Evolutionary conservation across 2,329 filamentous ascomycete species (phyloP).

Genomic region (Leptodontidium sp.): DNA sequence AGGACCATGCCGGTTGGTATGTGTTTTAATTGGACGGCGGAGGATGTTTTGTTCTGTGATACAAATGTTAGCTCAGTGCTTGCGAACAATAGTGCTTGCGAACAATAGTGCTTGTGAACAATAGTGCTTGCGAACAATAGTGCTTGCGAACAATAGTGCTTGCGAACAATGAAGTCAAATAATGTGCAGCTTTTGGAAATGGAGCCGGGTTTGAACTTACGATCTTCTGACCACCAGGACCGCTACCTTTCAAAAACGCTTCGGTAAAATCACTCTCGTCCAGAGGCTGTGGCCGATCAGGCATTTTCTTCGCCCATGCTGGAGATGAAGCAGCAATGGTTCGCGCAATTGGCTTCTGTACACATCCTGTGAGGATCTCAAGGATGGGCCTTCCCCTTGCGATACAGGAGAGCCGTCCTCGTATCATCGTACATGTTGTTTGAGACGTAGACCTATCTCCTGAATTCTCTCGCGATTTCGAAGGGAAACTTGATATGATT

Average conservation of each 20-base stretch:
- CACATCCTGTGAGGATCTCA: slow-evolving; percentile 21
- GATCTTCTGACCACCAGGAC: slow-evolving; percentile 96
- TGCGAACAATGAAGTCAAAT: background rate
- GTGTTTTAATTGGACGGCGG: slow-evolving; percentile 92
- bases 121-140: background rate
- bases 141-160: background rate
- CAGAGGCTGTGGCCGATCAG: slow-evolving; percentile 76
- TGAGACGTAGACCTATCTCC: background rate
- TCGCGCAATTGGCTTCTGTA: slow-evolving; percentile 19
- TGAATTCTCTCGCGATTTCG: background rate
- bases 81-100: background rate
- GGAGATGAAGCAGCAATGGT: slow-evolving; percentile 32
- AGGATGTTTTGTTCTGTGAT: slow-evolving; percentile 89
- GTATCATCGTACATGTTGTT: slow-evolving; percentile 44
- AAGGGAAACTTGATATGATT: background rate
- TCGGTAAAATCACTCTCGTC: slow-evolving; percentile 83
- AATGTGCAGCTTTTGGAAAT: background rate
- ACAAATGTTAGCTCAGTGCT: slow-evolving; percentile 19
- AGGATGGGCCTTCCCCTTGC: slow-evolving; percentile 22
- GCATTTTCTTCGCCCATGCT: slow-evolving; percentile 65
- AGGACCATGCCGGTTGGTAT: slow-evolving; percentile 89
- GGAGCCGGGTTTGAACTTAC: slow-evolving; percentile 53
- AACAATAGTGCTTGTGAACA: background rate
- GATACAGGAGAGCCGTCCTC: slow-evolving; percentile 30
- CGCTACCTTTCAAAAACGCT: slow-evolving; percentile 87